Conservation (phyloP, 2,329 filamentous ascomycete genomes). For the Nemania diffusa region DNA sequence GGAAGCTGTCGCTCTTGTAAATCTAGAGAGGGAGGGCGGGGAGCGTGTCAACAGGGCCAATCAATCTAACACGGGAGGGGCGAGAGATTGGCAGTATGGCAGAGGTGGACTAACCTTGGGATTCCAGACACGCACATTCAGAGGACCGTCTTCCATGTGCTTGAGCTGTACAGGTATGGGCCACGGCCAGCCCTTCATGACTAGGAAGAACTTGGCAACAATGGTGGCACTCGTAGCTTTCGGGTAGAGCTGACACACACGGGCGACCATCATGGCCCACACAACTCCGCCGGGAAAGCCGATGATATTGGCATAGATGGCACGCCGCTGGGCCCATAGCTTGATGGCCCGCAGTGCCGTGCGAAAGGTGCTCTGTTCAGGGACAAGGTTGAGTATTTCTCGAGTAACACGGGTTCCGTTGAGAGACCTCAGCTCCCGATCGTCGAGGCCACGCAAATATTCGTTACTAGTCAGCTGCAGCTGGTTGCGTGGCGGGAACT, state of each 20-base stretch:
- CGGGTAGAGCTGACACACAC: constrained; percentile 95
- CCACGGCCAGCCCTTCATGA: constrained; percentile 93
- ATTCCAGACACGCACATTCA: constrained; percentile 93
- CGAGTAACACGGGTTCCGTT: constrained; percentile 96
- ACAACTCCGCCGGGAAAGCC: constrained; percentile 97
- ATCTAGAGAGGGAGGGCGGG: no score
- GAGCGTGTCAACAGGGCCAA: constrained; percentile 40
- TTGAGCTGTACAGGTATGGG: constrained; percentile 93
- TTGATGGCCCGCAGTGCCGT: constrained; percentile 92
- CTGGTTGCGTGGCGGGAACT: constrained; percentile 73
- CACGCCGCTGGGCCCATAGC: constrained; percentile 92
- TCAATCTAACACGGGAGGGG: not conserved
- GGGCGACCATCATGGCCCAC: constrained; percentile 96
- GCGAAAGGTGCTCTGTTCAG: constrained; percentile 88
- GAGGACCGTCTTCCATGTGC: constrained; percentile 81
- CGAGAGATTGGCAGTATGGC: not conserved
- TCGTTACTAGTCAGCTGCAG: constrained; percentile 85
- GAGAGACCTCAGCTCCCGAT: constrained; percentile 85
- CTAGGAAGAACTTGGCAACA: constrained; percentile 91
- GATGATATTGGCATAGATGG: constrained; percentile 95
- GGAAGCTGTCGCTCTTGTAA: constrained; percentile 82
- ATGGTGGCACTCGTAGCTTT: constrained; percentile 89
- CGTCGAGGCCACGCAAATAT: constrained; percentile 85
- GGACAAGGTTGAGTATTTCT: constrained; percentile 88
- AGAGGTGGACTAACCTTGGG: constrained; percentile 67